Conservation (phyloP, 2,329 filamentous ascomycete genomes). For the Fusarium ramigenum region DNA sequence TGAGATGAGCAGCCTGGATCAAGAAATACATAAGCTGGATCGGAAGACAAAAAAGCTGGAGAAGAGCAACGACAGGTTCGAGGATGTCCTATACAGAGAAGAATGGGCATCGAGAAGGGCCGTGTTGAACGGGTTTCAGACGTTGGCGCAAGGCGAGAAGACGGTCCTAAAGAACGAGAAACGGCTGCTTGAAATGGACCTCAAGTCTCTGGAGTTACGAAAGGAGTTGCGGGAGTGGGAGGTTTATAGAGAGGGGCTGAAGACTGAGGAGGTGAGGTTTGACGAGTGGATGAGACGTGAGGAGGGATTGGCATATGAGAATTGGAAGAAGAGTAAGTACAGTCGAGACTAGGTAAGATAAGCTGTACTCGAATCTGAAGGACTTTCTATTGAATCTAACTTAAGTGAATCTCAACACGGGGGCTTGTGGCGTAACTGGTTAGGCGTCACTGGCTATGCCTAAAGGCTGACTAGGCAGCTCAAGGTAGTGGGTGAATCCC, state of each 20-base stretch:
- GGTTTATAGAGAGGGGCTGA: rapidly evolving
- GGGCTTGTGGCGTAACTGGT: too few species aligned
- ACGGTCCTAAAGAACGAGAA: background rate
- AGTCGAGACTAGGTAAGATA: background rate
- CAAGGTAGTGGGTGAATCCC: too few species aligned
- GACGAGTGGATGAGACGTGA: background rate
- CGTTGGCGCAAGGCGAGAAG: background rate
- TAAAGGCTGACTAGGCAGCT: too few species aligned
- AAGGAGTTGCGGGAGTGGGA: background rate
- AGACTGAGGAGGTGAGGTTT: background rate
- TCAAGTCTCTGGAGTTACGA: background rate
- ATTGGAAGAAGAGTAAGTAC: background rate
- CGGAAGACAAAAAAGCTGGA: background rate
- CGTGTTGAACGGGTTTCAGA: rapidly evolving
- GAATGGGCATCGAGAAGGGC: background rate
- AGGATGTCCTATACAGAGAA: background rate
- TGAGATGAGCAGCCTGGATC: background rate
- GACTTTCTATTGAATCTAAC: rapidly evolving
- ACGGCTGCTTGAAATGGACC: background rate
- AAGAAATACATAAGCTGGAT: background rate
- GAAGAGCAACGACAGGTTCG: background rate
- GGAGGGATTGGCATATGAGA: background rate
- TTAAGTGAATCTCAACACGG: background rate
- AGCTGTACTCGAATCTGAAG: rapidly evolving
- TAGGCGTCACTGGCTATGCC: too few species aligned